Percentiles rank a stretch among this genome's conserved stretches.
These are phyloP conservation scores for Ophiostoma triangulosporum DNA, from an alignment of 2,329 filamentous ascomycete genomes.

Conservation along the genomic window DNA sequence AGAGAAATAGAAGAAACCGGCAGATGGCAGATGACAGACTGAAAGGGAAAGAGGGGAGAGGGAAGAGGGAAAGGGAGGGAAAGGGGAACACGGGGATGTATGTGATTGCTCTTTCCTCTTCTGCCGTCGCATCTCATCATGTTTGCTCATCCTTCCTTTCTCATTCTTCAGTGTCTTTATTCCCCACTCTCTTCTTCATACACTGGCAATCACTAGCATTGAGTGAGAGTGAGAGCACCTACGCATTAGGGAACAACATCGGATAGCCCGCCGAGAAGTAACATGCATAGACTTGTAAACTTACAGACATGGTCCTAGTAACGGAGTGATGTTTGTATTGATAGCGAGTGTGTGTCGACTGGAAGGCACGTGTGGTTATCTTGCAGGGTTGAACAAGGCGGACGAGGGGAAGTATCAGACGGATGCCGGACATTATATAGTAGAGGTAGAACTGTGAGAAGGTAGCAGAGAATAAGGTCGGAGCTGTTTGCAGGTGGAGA, in stretches of 20 bases:
- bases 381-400: not conserved
- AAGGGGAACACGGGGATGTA: not conserved
- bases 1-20: not conserved
- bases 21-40: not conserved
- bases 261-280: not conserved
- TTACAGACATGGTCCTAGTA: not conserved
- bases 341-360: not conserved
- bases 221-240: too few relatives aligned
- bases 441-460: not conserved
- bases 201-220: too few relatives aligned
- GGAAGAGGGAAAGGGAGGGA: not conserved
- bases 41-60: not conserved
- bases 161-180: not conserved
- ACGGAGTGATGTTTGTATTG: not conserved
- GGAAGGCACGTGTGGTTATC: not conserved
- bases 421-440: conserved; percentile 1
- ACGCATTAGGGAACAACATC: too few relatives aligned
- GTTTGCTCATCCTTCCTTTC: not conserved
- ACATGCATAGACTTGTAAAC: not conserved
- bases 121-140: not conserved
- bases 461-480: not conserved
- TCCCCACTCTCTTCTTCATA: too few relatives aligned
- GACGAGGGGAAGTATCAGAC: not conserved
- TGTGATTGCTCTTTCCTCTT: not conserved
- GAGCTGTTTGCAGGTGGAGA: not conserved